Conservation (phyloP, 768 basidiomycete genomes). For the Amanita fuliginea region DNA sequence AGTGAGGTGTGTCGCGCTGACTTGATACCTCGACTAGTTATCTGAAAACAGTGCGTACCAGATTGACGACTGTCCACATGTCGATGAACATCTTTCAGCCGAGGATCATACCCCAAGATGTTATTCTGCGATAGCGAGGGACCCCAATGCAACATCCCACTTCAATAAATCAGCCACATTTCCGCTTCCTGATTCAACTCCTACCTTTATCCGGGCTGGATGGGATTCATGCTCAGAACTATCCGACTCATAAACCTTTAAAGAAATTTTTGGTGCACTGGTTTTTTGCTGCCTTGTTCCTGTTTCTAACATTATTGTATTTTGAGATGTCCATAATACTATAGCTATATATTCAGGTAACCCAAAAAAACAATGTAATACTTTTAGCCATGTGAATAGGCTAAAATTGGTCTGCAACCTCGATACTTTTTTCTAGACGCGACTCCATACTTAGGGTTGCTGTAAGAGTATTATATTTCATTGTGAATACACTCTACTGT, state of each 20-base stretch:
- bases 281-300: constrained; percentile 4
- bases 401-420: background rate
- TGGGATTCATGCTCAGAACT: constrained; percentile 44
- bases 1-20: background rate
- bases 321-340: constrained; percentile 1
- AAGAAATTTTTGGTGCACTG: background rate
- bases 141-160: constrained; percentile 6
- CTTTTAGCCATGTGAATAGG: background rate
- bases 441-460: background rate
- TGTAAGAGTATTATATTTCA: background rate
- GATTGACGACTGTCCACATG: background rate
- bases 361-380: constrained; percentile 3
- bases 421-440: background rate
- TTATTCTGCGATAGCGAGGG: constrained; percentile 7
- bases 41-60: background rate
- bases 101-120: constrained; percentile 3
- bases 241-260: constrained; percentile 16
- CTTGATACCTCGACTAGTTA: background rate
- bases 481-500: constrained; percentile 19
- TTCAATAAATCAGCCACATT: constrained; percentile 27
- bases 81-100: background rate
- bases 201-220: constrained; percentile 42
- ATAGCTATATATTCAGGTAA: constrained; percentile 5
- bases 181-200: constrained; percentile 27
- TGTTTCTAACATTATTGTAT: background rate